Evolutionary conservation across 345 rosid species (phyloP).

Genomic region (Hibiscus tridactylites): DNA sequence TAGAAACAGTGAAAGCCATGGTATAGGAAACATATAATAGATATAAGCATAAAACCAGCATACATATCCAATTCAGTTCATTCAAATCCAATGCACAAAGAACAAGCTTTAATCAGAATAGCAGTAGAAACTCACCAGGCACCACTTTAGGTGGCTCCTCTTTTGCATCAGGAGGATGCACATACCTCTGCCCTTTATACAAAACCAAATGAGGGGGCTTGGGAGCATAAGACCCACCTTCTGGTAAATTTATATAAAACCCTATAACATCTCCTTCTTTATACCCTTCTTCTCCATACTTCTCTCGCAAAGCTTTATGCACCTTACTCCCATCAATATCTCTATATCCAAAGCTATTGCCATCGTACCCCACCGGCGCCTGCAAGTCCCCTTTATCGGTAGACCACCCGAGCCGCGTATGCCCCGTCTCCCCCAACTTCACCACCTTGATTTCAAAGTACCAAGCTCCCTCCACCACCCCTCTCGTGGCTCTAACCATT

Average conservation of each 20-base stretch:
- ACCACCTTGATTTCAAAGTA: slow-evolving; percentile 79
- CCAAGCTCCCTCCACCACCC: slow-evolving; percentile 95
- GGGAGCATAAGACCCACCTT: slow-evolving; percentile 64
- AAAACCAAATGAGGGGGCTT: slow-evolving; percentile 70
- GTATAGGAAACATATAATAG: neutral
- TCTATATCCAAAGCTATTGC: slow-evolving; percentile 83
- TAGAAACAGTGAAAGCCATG: neutral
- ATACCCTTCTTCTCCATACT: slow-evolving; percentile 82
- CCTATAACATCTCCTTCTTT: slow-evolving; percentile 93
- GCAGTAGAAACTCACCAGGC: slow-evolving; percentile 49
- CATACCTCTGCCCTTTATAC: slow-evolving; percentile 89
- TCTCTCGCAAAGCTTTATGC: slow-evolving; percentile 87
- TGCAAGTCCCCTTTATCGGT: slow-evolving; percentile 95
- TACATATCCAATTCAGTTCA: neutral
- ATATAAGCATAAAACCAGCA: neutral
- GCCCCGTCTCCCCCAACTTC: slow-evolving; percentile 82
- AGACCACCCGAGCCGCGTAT: slow-evolving; percentile 91
- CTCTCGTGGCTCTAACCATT: slow-evolving; percentile 95
- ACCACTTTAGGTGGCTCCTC: slow-evolving; percentile 77
- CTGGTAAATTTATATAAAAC: slow-evolving; percentile 79
- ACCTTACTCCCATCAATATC: slow-evolving; percentile 96
- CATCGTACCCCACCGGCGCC: slow-evolving; percentile 94
- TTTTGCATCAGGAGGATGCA: slow-evolving; percentile 62
- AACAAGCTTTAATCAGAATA: neutral
- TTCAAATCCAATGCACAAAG: neutral